These are phyloP conservation scores for Colletotrichum australisinense DNA, from an alignment of 2,329 filamentous ascomycete species.

Conservation along the genomic window DNA sequence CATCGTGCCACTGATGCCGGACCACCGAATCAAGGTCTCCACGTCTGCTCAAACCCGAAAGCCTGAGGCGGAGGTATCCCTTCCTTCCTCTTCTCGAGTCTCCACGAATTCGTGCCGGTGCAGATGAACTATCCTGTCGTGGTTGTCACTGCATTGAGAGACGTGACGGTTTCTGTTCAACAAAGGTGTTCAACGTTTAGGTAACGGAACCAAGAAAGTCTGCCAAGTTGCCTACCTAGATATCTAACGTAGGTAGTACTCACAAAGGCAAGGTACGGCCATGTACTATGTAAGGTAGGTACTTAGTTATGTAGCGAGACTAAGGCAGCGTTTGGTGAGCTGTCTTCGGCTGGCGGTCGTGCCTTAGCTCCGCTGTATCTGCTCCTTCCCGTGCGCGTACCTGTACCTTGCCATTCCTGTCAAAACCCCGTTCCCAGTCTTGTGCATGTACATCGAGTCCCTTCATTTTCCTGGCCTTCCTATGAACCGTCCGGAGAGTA, in stretches of 20 bases:
- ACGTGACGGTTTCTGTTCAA: neutral
- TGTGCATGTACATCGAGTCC: slow-evolving; percentile 22
- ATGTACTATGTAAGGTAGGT: too few species aligned
- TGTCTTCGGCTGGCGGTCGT: neutral
- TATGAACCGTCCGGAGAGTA: too few species aligned
- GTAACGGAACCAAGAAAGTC: neutral
- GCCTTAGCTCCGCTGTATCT: slow-evolving; percentile 1
- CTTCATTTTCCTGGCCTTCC: neutral
- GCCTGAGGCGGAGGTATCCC: neutral
- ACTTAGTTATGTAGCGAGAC: too few species aligned
- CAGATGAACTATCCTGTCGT: neutral
- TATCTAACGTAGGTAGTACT: too few species aligned
- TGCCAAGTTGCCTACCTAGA: neutral
- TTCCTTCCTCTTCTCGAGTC: slow-evolving; percentile 1
- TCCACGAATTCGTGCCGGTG: slow-evolving; percentile 5
- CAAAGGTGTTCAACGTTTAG: neutral
- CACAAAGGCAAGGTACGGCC: too few species aligned
- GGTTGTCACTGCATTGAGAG: neutral
- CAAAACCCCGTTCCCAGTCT: slow-evolving; percentile 12
- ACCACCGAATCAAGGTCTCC: neutral
- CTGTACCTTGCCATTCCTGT: slow-evolving; percentile 24
- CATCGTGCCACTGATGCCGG: slow-evolving; percentile 20
- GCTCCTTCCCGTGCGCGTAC: slow-evolving; percentile 15
- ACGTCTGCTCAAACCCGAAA: neutral
- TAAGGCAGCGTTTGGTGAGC: neutral